These are phyloP conservation scores for Aspergillus pseudoglaucus DNA, from an alignment of 2,329 filamentous ascomycete genomes.

Conservation along the genomic window DNA sequence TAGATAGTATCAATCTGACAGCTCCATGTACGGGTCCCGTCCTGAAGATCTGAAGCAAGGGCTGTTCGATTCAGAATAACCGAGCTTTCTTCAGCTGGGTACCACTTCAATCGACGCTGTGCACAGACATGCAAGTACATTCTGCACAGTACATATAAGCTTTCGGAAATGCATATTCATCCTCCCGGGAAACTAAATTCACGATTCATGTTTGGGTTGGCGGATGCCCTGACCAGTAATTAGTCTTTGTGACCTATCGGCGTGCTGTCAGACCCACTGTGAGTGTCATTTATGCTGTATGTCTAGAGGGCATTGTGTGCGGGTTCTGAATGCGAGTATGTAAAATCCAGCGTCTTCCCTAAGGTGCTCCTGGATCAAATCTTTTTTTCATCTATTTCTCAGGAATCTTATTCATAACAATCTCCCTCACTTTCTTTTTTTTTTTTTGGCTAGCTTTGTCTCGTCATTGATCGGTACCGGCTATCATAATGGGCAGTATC, in stretches of 20 bases:
- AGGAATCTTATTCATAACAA: not conserved
- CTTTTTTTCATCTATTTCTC: not conserved
- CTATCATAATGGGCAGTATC: constrained; percentile 2
- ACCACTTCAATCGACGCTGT: not conserved
- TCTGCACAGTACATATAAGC: not conserved
- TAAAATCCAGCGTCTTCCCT: not conserved
- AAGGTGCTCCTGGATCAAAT: not conserved
- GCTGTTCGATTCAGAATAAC: not conserved
- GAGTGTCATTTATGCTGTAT: not conserved
- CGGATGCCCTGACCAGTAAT: not conserved
- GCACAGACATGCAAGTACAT: too few species aligned
- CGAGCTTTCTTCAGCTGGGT: not conserved
- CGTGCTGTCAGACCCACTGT: not conserved
- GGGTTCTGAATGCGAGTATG: not conserved
- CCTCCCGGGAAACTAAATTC: not conserved
- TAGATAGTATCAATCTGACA: not conserved
- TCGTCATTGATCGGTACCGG: not conserved
- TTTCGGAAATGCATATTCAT: not conserved
- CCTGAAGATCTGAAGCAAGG: not conserved
- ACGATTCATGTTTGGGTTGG: not conserved
- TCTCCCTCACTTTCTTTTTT: not conserved
- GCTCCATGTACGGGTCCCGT: not conserved
- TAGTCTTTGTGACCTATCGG: not conserved
- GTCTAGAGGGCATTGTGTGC: not conserved
- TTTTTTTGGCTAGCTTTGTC: not conserved